These are phyloP conservation scores for Cladophialophora exuberans DNA, from an alignment of 2,329 filamentous ascomycete genomes.

Conservation along the genomic window DNA sequence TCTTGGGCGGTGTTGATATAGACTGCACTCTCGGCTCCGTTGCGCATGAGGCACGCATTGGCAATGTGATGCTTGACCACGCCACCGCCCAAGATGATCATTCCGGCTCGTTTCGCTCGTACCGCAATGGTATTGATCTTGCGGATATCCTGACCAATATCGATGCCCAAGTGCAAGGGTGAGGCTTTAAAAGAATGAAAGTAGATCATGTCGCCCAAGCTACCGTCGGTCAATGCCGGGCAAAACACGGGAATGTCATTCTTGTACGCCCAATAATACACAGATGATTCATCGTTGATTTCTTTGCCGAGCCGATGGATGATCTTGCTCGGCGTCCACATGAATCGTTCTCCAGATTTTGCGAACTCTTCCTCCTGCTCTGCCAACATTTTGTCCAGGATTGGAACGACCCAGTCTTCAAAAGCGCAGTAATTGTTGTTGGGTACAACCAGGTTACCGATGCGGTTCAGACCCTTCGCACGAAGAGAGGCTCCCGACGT, in stretches of 20 bases:
- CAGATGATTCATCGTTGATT: slow-evolving; percentile 87
- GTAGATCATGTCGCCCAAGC: slow-evolving; percentile 96
- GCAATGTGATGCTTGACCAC: slow-evolving; percentile 99
- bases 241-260: slow-evolving; percentile 98
- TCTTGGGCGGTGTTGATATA: slow-evolving; percentile 98
- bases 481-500: slow-evolving; percentile 77
- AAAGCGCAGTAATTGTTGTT: slow-evolving; percentile 98
- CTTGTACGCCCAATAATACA: slow-evolving; percentile 97
- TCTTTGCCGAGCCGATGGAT: slow-evolving; percentile 89
- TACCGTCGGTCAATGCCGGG: slow-evolving; percentile 92
- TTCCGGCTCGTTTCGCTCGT: slow-evolving; percentile 82
- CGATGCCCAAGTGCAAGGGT: slow-evolving; percentile 77
- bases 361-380: slow-evolving; percentile 84
- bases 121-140: slow-evolving; percentile 91
- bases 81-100: slow-evolving; percentile 93
- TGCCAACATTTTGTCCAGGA: slow-evolving; percentile 89
- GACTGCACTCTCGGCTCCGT: slow-evolving; percentile 93
- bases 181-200: slow-evolving; percentile 95
- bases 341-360: slow-evolving; percentile 67
- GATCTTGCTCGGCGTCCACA: slow-evolving; percentile 93
- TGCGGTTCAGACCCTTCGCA: slow-evolving; percentile 86
- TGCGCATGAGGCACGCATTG: slow-evolving; percentile 96
- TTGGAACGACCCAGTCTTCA: slow-evolving; percentile 96
- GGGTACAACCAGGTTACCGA: slow-evolving; percentile 92
- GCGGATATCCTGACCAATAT: slow-evolving; percentile 92